Base-by-base conservation (phyloP, 768 basidiomycete species). In the Podaxis pistillaris region DNA sequence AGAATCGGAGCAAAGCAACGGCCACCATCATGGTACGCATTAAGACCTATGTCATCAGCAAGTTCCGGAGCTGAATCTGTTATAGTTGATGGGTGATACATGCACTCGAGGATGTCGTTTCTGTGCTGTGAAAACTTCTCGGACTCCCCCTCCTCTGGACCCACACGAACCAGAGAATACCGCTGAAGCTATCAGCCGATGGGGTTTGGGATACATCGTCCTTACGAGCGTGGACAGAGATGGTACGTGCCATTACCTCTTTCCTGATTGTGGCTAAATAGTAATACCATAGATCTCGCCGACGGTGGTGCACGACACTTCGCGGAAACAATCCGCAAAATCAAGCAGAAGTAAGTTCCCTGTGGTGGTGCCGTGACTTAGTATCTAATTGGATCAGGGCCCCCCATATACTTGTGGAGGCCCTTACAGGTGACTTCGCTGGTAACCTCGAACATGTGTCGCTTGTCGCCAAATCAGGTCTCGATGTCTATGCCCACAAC, bases 401-500 rank as follows among this genome's bases (percentile, higher is more conserved):
- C 1, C 96, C 97, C 2, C 84, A 94, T 36, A 98, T 96, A 66
- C 86, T 98, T 7, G 94, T 99, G 9, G 97, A 99, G 78, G 96
- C 96, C 2, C 79, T 99, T 49, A 97, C 96, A 1, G 93, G 93
- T 13, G 97, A 99, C 74, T 98, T 98, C 74, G 86, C 86, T 17
- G 96, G 94, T 17, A 83, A 83, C 49, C 72, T 91, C 52, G 82
- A 87, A 9, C 85, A 89, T 56, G 91, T 97, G 28, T 84, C 88
- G 1, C 67, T 86, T 9, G 93, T 99, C 26, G 97, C 97, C 2
- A 86, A 86, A 63, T 97, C 96, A 0, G 97, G 97, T 2, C 79
- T 99, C 17, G 97, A 98, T 71, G 97, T 99, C 12, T 99, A 95
- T 70, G 97, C 97, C 1, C 97, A 99, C 76, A 98, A 99, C 73